A percentile compares a stretch with the other conserved stretches of the same genome.
Conservation (phyloP, 345 rosid genomes). For the Chamaenerion angustifolium region DNA sequence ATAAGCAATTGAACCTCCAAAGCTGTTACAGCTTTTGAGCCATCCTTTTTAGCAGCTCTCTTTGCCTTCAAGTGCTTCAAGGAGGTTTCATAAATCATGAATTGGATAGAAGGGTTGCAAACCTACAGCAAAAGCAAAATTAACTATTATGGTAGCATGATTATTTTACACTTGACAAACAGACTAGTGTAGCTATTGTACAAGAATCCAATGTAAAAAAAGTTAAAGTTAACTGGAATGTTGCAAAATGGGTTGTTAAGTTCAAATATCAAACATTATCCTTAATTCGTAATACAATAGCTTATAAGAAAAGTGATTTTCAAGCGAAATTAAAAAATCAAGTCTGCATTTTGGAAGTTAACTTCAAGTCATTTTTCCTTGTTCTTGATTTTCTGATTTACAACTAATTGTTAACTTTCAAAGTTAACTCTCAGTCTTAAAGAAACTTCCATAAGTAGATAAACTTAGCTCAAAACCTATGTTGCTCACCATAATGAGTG, state of each 20-base stretch:
- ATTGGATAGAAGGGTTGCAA: conserved; percentile 67
- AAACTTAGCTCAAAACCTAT: no score
- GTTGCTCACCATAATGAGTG: conserved; percentile 51
- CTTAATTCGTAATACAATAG: no score
- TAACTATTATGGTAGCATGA: conserved; percentile 1
- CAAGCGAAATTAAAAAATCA: no score
- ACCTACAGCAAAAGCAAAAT: conserved; percentile 25
- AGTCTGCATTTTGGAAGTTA: no score
- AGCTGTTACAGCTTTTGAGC: conserved; percentile 33
- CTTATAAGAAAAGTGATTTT: no score
- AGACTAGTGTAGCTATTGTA: no score
- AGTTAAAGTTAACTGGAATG: not conserved
- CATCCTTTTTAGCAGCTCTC: conserved; percentile 23
- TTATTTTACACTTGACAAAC: not conserved
- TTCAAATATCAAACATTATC: not conserved
- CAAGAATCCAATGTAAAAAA: no score
- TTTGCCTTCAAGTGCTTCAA: conserved; percentile 38
- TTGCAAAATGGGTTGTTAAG: not conserved
- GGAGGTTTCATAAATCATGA: conserved; percentile 53
- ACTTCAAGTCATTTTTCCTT: no score
- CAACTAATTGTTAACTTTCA: no score
- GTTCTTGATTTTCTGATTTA: no score
- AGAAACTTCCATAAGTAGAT: no score
- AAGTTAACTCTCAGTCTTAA: no score
- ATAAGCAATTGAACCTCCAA: conserved; percentile 27